Conservation (phyloP, 1,139 yeast genomes). For the Sugiyamaella castrensis region DNA sequence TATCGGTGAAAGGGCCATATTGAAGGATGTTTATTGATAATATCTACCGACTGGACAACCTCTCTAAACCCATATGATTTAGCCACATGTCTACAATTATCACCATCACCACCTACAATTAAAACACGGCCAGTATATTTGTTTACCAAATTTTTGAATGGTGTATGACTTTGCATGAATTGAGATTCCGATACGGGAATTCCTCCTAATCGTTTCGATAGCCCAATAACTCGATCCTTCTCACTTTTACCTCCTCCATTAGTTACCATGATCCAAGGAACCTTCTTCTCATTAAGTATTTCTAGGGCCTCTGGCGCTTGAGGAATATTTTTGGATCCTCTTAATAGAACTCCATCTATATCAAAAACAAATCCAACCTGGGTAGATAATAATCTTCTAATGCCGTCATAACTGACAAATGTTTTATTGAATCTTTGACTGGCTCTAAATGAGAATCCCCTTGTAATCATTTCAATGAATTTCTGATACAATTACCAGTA, state of each 20-base stretch:
- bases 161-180: conserved; percentile 88
- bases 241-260: conserved; percentile 93
- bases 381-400: no score
- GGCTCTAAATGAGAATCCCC: no score
- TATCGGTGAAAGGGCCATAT: conserved; percentile 73
- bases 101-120: conserved; percentile 81
- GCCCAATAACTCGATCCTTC: conserved; percentile 52
- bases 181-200: conserved; percentile 56
- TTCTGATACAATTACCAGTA: no score
- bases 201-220: conserved; percentile 52
- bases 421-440: no score
- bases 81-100: conserved; percentile 69
- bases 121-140: conserved; percentile 60
- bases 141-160: conserved; percentile 61
- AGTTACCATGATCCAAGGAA: conserved; percentile 83
- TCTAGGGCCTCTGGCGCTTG: conserved; percentile 65
- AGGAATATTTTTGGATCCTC: conserved; percentile 69
- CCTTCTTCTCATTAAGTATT: conserved; percentile 49
- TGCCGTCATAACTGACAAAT: no score
- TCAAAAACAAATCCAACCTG: conserved; percentile 3
- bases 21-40: conserved; percentile 54
- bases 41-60: conserved; percentile 74
- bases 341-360: conserved; percentile 89
- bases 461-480: no score
- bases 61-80: conserved; percentile 71